Base-by-base conservation (phyloP, 2,329 filamentous ascomycete genomes). In the Tolypocladium nubicola region DNA sequence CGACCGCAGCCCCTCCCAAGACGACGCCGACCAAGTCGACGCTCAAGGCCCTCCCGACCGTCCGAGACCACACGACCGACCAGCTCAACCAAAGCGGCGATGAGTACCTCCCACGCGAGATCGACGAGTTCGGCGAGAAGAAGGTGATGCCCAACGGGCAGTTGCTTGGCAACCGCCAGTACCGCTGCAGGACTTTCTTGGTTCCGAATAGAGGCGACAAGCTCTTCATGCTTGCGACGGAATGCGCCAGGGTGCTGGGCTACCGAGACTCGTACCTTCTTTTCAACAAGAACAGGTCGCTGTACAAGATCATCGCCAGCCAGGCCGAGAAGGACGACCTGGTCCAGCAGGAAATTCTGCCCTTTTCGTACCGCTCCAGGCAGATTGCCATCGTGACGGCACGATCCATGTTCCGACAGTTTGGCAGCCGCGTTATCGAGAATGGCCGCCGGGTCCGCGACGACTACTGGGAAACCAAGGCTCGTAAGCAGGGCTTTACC, bases 391-490 rank as follows among this genome's bases (percentile, higher is more conserved):
- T 99, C 61, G 94, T 99, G 49, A 97, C 94, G 1, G 94, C 94
- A 37, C 86, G 90, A 62, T 97, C 93, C 65, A 99, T 99, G 94
- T 99, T 97, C 73, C 86, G 94, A 49, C 94, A 99, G 71, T 99
- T 99, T 71, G 94, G 94, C 53, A 97, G 92, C 71, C 84, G 94
- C 61, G 88, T 99, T 55, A 94, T 99, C 62, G 85, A 89, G 40
- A 89, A 92, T 66, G 94, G 94, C 39, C 83, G 93, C 61, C 82
- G 94, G 58, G 94, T 99, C 47, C 87, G 94, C 54, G 94, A 99
- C 73, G 94, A 99, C 70, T 99, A 99, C 73, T 99, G 94, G 94
- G 94, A 97, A 73, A 89, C 87, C 68, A 97, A 97, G 74, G 94
- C 94, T 9, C 83, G 89, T 53, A 99, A 97, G 74, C 94, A 99